phyloP scores from a whole-genome alignment of 305 asterid species.

The Coffea humblotiana region DNA sequence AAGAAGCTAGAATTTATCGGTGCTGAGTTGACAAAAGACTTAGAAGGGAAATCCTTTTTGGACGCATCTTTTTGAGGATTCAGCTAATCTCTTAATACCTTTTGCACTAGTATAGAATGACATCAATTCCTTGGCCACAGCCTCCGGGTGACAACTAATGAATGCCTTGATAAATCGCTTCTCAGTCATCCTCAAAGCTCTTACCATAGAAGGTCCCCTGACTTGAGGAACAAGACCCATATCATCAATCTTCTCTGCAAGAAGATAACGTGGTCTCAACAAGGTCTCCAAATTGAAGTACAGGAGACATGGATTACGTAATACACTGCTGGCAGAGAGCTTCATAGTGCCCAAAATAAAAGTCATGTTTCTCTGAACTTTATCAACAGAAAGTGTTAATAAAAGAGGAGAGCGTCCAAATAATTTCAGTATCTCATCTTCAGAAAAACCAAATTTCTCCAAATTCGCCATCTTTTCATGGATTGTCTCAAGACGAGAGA shows the following conservation, averaged over 20 bases:
- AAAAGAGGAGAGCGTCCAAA: constrained; percentile 64
- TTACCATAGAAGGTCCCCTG: constrained; percentile 54
- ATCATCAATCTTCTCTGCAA: constrained; percentile 65
- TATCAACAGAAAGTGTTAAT: constrained; percentile 65
- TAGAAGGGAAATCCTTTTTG: constrained; percentile 66
- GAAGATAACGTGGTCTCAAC: constrained; percentile 59
- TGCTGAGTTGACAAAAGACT: constrained; percentile 14
- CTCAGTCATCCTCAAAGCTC: constrained; percentile 74
- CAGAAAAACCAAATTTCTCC: constrained; percentile 69
- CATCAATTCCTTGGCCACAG: constrained; percentile 48
- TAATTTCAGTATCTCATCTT: constrained; percentile 55
- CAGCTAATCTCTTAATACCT: constrained; percentile 65
- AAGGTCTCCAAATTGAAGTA: constrained; percentile 53
- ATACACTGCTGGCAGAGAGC: constrained; percentile 49
- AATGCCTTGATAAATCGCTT: constrained; percentile 55
- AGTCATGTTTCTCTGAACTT: constrained; percentile 84
- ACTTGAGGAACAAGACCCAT: constrained; percentile 65
- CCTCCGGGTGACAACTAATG: constrained; percentile 52
- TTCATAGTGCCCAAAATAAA: constrained; percentile 61
- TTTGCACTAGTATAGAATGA: constrained; percentile 44
- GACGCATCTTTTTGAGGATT: constrained; percentile 53
- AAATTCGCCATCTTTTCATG: constrained; percentile 57
- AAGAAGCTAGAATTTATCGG: neutral
- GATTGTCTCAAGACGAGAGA: constrained; percentile 66
- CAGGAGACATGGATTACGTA: constrained; percentile 48